These are phyloP conservation scores for Juncus inflexus DNA, from an alignment of 176 grass and related monocot species.

Conservation along the genomic window DNA sequence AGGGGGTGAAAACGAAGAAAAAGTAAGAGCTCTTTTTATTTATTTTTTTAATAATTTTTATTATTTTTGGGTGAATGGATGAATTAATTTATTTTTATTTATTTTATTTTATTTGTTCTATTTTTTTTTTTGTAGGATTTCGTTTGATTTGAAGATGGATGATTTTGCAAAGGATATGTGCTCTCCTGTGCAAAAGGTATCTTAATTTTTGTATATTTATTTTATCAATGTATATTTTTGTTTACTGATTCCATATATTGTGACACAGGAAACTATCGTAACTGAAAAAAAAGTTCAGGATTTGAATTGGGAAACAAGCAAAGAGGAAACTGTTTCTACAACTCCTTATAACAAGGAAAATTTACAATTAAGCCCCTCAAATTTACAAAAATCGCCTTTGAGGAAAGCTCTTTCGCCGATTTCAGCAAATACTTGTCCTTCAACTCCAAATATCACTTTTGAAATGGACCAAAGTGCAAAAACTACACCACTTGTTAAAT, in stretches of 20 bases:
- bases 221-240: not conserved
- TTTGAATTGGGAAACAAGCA: conserved; percentile 7
- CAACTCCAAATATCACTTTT: conserved; percentile 39
- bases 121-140: conserved; percentile 46
- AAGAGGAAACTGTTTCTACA: conserved; percentile 12
- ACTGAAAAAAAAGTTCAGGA: conserved; percentile 5
- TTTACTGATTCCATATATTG: conserved; percentile 4
- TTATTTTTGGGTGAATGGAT: too few species aligned
- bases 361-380: conserved; percentile 1
- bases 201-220: conserved; percentile 14
- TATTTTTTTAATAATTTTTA: not conserved
- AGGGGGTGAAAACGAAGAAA: conserved; percentile 43
- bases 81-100: not conserved
- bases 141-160: conserved; percentile 49
- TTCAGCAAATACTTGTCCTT: conserved; percentile 51
- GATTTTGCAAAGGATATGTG: conserved; percentile 28
- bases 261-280: conserved; percentile 10
- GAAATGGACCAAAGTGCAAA: conserved; percentile 25
- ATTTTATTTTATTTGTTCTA: conserved; percentile 23
- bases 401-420: conserved; percentile 77
- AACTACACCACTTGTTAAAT: conserved; percentile 68
- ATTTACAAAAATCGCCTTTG: conserved; percentile 33
- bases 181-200: not conserved
- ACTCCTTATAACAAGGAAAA: conserved; percentile 48
- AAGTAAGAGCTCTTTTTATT: conserved; percentile 47